Conservation (phyloP, 768 basidiomycete species). For the Lentinula boryana region DNA sequence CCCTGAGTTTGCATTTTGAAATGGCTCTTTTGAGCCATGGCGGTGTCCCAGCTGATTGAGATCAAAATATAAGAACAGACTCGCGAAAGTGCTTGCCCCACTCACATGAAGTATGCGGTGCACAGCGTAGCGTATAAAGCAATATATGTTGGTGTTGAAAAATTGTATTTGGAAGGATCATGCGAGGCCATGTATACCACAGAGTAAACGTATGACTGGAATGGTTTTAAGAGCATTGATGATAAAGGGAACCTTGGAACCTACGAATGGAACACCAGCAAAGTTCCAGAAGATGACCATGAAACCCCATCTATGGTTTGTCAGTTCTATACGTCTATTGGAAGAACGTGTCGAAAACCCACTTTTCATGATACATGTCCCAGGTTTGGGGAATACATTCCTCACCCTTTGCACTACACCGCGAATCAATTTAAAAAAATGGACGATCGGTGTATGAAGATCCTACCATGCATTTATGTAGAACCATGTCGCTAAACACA, state of each 20-base stretch:
- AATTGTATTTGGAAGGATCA: conserved; percentile 81
- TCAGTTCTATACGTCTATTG: not conserved
- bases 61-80: conserved; percentile 1
- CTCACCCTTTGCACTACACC: conserved; percentile 76
- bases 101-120: conserved; percentile 82
- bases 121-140: conserved; percentile 71
- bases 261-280: conserved; percentile 86
- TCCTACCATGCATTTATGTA: conserved; percentile 91
- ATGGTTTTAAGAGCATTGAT: not conserved
- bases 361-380: conserved; percentile 99
- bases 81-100: conserved; percentile 5
- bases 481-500: conserved; percentile 93
- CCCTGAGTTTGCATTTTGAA: conserved; percentile 98
- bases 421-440: conserved; percentile 3
- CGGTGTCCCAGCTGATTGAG: conserved; percentile 78
- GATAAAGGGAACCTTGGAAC: conserved; percentile 18
- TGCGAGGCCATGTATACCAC: conserved; percentile 97
- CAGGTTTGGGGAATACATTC: conserved; percentile 96
- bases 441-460: not conserved
- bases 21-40: conserved; percentile 94
- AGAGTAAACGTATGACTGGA: conserved; percentile 91
- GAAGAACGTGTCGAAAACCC: conserved; percentile 15
- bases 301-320: conserved; percentile 69
- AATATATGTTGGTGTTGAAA: conserved; percentile 72
- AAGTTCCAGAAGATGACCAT: conserved; percentile 99